Evolutionary conservation across 768 basidiomycete species (phyloP).

Genomic region (Lactarius evosmus): DNA sequence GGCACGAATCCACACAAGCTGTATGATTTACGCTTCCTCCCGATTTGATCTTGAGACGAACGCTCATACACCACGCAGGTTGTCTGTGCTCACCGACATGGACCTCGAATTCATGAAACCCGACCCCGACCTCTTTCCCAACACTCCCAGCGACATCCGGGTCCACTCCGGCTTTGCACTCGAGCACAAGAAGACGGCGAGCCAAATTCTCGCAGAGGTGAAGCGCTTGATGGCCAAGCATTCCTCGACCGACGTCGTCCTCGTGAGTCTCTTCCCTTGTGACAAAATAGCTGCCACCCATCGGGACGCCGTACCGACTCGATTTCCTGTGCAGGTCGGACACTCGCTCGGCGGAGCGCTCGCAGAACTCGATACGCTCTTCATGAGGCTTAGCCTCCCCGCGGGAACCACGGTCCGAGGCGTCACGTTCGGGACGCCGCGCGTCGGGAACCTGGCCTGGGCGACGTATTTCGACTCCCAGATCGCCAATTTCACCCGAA

Average conservation of each 20-base stretch:
- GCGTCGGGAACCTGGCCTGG: constrained; percentile 22
- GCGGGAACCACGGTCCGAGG: constrained; percentile 15
- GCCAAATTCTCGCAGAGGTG: constrained; percentile 19
- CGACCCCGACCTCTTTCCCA: constrained; percentile 20
- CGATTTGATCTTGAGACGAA: neutral
- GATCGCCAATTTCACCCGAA: constrained; percentile 24
- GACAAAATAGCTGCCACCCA: neutral
- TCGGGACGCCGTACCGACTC: neutral
- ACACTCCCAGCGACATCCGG: constrained; percentile 4
- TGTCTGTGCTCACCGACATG: constrained; percentile 22
- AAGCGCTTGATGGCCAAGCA: constrained; percentile 11
- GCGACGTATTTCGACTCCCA: constrained; percentile 22
- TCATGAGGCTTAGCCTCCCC: constrained; percentile 25
- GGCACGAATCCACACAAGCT: constrained; percentile 23
- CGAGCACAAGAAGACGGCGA: constrained; percentile 22
- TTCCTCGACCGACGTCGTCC: constrained; percentile 9
- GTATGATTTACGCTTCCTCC: constrained; percentile 7
- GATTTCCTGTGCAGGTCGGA: constrained; percentile 5
- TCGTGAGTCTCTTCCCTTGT: constrained; percentile 10
- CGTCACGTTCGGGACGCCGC: constrained; percentile 27
- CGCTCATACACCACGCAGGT: constrained; percentile 1
- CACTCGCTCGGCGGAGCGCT: constrained; percentile 27
- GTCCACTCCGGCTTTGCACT: constrained; percentile 21
- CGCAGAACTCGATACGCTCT: constrained; percentile 22
- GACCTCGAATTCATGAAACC: constrained; percentile 4